Conservation (phyloP, 2,329 filamentous ascomycete genomes). For the Botrytis fragariae region DNA sequence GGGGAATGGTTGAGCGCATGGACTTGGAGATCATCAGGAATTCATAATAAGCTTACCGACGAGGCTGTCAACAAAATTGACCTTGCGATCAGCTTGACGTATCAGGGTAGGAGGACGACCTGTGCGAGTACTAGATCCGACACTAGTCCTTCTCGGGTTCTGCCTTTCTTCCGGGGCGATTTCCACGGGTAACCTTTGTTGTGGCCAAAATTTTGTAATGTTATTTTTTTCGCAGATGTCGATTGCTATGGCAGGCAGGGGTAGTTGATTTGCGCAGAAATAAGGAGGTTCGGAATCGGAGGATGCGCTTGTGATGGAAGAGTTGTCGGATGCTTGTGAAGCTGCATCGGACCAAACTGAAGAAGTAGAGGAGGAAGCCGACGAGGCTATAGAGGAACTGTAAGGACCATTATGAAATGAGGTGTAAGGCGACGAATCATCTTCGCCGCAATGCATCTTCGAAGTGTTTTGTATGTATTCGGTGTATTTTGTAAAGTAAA, state of each 20-base stretch:
- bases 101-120: constrained; percentile 72
- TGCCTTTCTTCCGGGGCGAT: constrained; percentile 62
- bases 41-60: constrained; percentile 72
- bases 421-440: constrained; percentile 53
- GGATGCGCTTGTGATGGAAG: constrained; percentile 60
- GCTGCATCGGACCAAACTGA: constrained; percentile 76
- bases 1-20: constrained; percentile 40
- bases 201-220: constrained; percentile 37
- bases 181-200: constrained; percentile 41
- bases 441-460: constrained; percentile 59
- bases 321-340: constrained; percentile 68
- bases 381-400: constrained; percentile 68
- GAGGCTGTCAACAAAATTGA: constrained; percentile 93
- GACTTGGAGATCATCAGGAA: constrained; percentile 31
- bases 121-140: constrained; percentile 53
- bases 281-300: constrained; percentile 48
- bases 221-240: constrained; percentile 37
- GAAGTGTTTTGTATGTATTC: constrained; percentile 42
- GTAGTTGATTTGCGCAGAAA: constrained; percentile 38
- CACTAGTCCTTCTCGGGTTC: constrained; percentile 58
- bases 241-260: constrained; percentile 38
- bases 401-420: constrained; percentile 58
- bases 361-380: constrained; percentile 71
- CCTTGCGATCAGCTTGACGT: constrained; percentile 87
- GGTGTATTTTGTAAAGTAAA: constrained; percentile 24